Conservation (phyloP, 768 basidiomycete genomes). For the Floccularia luteovirens region DNA sequence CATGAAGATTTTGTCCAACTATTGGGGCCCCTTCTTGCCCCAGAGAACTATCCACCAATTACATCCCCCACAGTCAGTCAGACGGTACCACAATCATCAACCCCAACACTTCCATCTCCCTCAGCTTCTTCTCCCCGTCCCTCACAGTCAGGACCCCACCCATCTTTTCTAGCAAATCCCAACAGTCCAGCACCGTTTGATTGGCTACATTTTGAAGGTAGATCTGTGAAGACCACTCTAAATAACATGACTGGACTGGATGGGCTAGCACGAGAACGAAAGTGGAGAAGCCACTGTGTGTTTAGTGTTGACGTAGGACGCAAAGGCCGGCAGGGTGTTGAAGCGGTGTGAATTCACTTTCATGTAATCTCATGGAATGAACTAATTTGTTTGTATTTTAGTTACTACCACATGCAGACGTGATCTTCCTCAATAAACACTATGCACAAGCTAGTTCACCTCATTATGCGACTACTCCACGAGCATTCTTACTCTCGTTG, state of each 20-base stretch:
- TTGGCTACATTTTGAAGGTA: slow-evolving; percentile 82
- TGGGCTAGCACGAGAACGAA: slow-evolving; percentile 74
- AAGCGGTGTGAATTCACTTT: slow-evolving; percentile 50
- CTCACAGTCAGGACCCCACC: slow-evolving; percentile 19
- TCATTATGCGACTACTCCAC: slow-evolving; percentile 56
- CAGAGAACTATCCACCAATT: slow-evolving; percentile 61
- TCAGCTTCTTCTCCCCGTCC: slow-evolving; percentile 24
- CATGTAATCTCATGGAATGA: neutral
- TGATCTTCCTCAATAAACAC: slow-evolving; percentile 71
- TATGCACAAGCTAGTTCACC: slow-evolving; percentile 60
- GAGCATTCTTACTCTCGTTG: slow-evolving; percentile 71
- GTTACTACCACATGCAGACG: slow-evolving; percentile 79
- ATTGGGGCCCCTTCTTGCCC: slow-evolving; percentile 73
- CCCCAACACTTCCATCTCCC: slow-evolving; percentile 26
- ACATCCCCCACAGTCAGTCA: slow-evolving; percentile 20
- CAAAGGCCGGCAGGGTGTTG: slow-evolving; percentile 66
- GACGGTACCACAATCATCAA: slow-evolving; percentile 19
- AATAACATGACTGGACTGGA: slow-evolving; percentile 75
- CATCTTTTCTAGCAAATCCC: slow-evolving; percentile 28
- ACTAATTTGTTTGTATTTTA: slow-evolving; percentile 14
- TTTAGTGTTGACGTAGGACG: slow-evolving; percentile 77
- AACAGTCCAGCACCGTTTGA: slow-evolving; percentile 75
- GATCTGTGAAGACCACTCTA: slow-evolving; percentile 72
- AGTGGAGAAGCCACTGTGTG: slow-evolving; percentile 78
- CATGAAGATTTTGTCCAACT: slow-evolving; percentile 82